phyloP scores from a whole-genome alignment of 2,329 filamentous ascomycete species.

The Xylaria arbuscula region DNA sequence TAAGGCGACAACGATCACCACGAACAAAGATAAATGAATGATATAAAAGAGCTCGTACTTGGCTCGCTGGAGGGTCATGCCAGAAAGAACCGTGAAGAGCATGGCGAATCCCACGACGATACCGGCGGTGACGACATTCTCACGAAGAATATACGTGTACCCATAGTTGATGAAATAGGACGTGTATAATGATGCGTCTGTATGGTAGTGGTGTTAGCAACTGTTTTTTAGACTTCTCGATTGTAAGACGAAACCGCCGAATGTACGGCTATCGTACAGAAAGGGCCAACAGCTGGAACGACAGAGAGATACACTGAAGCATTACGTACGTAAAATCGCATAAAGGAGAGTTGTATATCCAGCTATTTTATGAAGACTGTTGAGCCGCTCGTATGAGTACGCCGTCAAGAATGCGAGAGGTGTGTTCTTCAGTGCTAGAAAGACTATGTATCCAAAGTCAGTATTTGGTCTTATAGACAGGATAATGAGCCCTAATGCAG shows the following conservation, averaged over 20 bases:
- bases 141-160: constrained; percentile 43
- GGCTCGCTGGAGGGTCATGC: constrained; percentile 50
- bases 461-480: neutral
- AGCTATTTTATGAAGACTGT: constrained; percentile 58
- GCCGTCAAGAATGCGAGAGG: constrained; percentile 57
- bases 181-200: constrained; percentile 51
- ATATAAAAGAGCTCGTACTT: constrained; percentile 62
- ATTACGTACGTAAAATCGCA: constrained; percentile 48
- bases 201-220: constrained; percentile 9
- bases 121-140: constrained; percentile 50
- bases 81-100: constrained; percentile 52
- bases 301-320: neutral
- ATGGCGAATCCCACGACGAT: constrained; percentile 54
- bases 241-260: neutral
- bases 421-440: constrained; percentile 62
- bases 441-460: constrained; percentile 53
- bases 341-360: constrained; percentile 57
- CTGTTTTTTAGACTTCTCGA: neutral
- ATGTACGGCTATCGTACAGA: neutral
- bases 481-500: neutral
- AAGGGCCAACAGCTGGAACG: neutral
- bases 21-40: constrained; percentile 56
- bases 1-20: constrained; percentile 55
- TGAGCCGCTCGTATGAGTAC: constrained; percentile 60
- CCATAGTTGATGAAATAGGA: constrained; percentile 46